A percentile compares a stretch with the other conserved stretches of the same genome.
Evolutionary conservation across 1,139 yeast species (phyloP).

Genomic region (Saccharomycopsis phalli): DNA sequence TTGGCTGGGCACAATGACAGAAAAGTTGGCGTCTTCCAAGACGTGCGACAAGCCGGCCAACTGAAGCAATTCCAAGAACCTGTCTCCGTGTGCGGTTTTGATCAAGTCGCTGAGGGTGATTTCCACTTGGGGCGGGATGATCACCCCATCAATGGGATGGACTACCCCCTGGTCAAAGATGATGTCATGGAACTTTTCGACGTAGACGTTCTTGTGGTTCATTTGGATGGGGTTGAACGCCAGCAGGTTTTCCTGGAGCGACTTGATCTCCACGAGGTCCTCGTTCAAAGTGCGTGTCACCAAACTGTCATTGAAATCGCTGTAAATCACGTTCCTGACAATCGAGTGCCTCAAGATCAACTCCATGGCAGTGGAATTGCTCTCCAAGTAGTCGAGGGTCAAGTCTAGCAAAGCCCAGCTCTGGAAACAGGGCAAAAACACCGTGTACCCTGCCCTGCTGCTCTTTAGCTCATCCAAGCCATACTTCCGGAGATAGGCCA

Average conservation of each 20-base stretch:
- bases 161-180: slow-evolving; percentile 80
- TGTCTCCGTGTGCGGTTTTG: slow-evolving; percentile 33
- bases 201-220: slow-evolving; percentile 23
- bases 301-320: slow-evolving; percentile 39
- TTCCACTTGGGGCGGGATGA: slow-evolving; percentile 48
- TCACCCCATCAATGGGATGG: slow-evolving; percentile 53
- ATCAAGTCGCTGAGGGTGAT: slow-evolving; percentile 54
- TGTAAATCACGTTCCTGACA: slow-evolving; percentile 56
- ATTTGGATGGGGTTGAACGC: slow-evolving; percentile 21
- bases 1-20: slow-evolving; percentile 68
- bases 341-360: slow-evolving; percentile 49
- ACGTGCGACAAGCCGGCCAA: slow-evolving; percentile 29
- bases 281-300: slow-evolving; percentile 31
- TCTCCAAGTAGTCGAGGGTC: slow-evolving; percentile 48
- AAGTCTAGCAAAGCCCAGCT: slow-evolving; percentile 69
- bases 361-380: slow-evolving; percentile 43
- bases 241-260: slow-evolving; percentile 30
- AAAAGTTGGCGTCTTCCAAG: slow-evolving; percentile 36
- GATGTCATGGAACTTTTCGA: slow-evolving; percentile 49
- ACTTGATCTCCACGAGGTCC: slow-evolving; percentile 26
- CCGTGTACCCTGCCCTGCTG: slow-evolving; percentile 56
- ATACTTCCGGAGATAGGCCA: slow-evolving; percentile 42
- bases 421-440: slow-evolving; percentile 68
- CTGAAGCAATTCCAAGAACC: slow-evolving; percentile 44
- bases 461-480: slow-evolving; percentile 36